These are phyloP conservation scores for Cercospora sesami DNA, from an alignment of 2,329 filamentous ascomycete genomes.

Conservation along the genomic window DNA sequence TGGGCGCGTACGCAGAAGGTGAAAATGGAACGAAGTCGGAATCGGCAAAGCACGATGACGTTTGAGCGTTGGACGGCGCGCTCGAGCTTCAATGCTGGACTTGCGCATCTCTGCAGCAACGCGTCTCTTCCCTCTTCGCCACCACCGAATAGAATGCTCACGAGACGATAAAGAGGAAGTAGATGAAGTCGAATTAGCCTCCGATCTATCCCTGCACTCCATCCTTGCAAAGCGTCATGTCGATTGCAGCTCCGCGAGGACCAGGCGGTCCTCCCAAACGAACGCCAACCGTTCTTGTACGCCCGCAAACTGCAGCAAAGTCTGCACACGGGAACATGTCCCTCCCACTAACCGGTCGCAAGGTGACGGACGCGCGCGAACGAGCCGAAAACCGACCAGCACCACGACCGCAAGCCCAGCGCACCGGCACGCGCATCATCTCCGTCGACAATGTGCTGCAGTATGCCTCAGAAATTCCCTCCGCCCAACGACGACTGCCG, in stretches of 20 bases:
- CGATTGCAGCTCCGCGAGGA: conserved; percentile 22
- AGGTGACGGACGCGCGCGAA: conserved; percentile 31
- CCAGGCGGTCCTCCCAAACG: conserved; percentile 20
- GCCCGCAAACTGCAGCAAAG: background rate
- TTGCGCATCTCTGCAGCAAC: background rate
- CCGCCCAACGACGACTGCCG: conserved; percentile 79
- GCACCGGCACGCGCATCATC: conserved; percentile 66
- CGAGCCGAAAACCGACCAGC: conserved; percentile 18
- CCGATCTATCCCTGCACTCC: background rate
- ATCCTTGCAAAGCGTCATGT: conserved; percentile 16
- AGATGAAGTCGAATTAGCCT: background rate
- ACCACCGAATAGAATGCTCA: background rate
- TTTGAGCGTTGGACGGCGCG: background rate
- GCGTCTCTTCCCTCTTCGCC: background rate
- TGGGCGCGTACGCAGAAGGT: background rate
- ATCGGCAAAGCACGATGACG: conserved; percentile 4
- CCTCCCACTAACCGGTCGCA: conserved; percentile 18
- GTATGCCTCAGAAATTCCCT: conserved; percentile 91
- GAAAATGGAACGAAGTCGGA: background rate
- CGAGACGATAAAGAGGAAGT: background rate
- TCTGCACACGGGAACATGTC: conserved; percentile 17
- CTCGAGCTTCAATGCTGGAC: conserved; percentile 1
- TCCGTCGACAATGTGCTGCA: conserved; percentile 92
- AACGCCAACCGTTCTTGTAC: conserved; percentile 26
- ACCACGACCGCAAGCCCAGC: conserved; percentile 26